A percentile compares a stretch with the other conserved stretches of the same genome.
phyloP scores from a whole-genome alignment of 2,329 filamentous ascomycete species.

The Neofusicoccum sp. region DNA sequence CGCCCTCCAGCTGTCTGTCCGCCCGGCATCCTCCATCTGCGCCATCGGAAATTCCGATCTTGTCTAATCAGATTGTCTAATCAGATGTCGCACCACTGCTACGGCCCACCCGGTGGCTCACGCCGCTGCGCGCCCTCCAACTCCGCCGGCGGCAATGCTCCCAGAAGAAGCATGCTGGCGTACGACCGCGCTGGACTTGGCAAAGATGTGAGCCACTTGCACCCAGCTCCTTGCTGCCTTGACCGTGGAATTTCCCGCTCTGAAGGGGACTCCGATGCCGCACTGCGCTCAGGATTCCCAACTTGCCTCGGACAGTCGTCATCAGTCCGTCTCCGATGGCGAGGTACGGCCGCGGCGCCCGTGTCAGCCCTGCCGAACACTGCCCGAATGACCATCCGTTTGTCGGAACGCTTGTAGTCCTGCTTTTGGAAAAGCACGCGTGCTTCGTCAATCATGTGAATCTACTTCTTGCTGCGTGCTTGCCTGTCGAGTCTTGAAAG shows the following conservation, averaged over 20 bases:
- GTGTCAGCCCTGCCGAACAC: not conserved
- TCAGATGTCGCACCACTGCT: not conserved
- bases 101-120: not conserved
- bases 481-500: too few relatives aligned
- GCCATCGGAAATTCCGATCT: not conserved
- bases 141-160: too few relatives aligned
- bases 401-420: not conserved
- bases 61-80: conserved; percentile 4
- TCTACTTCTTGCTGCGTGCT: not conserved
- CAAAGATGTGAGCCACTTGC: too few relatives aligned
- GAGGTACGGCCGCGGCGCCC: not conserved
- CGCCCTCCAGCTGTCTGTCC: too few relatives aligned
- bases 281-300: not conserved
- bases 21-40: not conserved
- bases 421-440: not conserved
- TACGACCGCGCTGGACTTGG: too few relatives aligned
- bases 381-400: not conserved
- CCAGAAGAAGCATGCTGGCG: too few relatives aligned
- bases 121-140: not conserved
- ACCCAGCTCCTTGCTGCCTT: not conserved
- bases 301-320: not conserved
- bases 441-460: not conserved
- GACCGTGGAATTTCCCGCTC: not conserved
- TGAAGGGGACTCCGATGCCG: not conserved
- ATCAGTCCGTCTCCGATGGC: not conserved